These are phyloP conservation scores for Zoysia matrella DNA, from an alignment of 202 grass and related monocot genomes.

Conservation along the genomic window DNA sequence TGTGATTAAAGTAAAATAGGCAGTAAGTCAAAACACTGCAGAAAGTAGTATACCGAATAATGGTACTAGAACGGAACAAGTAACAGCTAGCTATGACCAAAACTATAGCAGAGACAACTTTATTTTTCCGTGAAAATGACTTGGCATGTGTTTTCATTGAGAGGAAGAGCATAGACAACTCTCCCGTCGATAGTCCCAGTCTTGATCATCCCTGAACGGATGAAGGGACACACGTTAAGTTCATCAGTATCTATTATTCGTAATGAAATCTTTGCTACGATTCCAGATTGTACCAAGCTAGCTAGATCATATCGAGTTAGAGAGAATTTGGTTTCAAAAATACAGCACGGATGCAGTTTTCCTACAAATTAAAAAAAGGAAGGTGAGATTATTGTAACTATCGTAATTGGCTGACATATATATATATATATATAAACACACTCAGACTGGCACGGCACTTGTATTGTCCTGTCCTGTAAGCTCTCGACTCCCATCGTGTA, in stretches of 20 bases:
- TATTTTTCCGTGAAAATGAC: too few relatives aligned
- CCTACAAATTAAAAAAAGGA: neutral
- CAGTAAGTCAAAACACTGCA: neutral
- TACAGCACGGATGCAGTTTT: neutral
- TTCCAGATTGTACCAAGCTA: neutral
- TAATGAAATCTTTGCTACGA: conserved; percentile 4
- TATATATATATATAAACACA: too few relatives aligned
- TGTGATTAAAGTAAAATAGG: neutral
- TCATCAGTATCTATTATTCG: neutral
- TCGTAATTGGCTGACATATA: neutral
- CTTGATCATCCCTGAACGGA: neutral
- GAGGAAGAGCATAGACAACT: neutral
- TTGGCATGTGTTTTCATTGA: too few relatives aligned
- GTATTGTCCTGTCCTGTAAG: neutral
- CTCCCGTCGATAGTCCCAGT: neutral
- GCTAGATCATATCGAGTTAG: neutral
- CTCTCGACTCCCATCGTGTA: neutral
- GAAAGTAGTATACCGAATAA: neutral
- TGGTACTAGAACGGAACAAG: neutral
- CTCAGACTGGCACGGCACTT: too few relatives aligned
- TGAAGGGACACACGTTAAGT: neutral
- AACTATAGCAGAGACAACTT: neutral
- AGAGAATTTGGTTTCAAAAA: neutral
- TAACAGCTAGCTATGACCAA: neutral
- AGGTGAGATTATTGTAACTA: neutral